Percentiles rank a stretch among this genome's conserved stretches.
phyloP scores from a whole-genome alignment of 2,329 filamentous ascomycete genomes.

The Periconia sp. region DNA sequence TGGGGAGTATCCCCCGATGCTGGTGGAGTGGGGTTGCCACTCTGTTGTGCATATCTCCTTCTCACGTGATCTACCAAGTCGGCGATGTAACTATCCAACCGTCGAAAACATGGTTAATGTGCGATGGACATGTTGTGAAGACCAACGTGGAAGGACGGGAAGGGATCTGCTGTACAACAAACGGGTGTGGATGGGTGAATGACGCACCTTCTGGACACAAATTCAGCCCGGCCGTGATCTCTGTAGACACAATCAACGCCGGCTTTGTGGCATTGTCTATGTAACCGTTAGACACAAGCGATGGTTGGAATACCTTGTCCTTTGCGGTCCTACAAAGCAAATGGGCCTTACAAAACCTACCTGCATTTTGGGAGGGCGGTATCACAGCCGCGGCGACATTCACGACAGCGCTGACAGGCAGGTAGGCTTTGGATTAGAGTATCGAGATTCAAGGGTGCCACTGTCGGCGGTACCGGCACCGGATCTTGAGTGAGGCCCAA shows the following conservation, averaged over 20 bases:
- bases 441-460: constrained; percentile 17
- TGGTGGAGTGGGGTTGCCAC: constrained; percentile 20
- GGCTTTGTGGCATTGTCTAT: constrained; percentile 40
- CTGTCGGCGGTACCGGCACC: not conserved
- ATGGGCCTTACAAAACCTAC: constrained; percentile 12
- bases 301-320: not conserved
- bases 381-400: constrained; percentile 40
- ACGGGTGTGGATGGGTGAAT: not conserved
- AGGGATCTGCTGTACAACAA: not conserved
- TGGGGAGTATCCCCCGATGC: constrained; percentile 17
- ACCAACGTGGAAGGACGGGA: too few species aligned
- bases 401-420: constrained; percentile 39
- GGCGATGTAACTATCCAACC: constrained; percentile 32
- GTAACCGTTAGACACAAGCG: not conserved
- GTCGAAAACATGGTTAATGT: too few species aligned
- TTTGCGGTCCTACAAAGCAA: not conserved
- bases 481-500: not conserved
- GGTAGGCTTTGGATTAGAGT: constrained; percentile 29
- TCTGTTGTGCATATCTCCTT: constrained; percentile 18
- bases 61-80: constrained; percentile 40
- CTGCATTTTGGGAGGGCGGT: constrained; percentile 40
- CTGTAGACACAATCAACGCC: constrained; percentile 38
- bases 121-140: too few species aligned
- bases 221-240: constrained; percentile 35
- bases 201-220: constrained; percentile 32